These are phyloP conservation scores for Solanum dulcamara DNA, from an alignment of 257 asterid genomes.

Conservation along the genomic window DNA sequence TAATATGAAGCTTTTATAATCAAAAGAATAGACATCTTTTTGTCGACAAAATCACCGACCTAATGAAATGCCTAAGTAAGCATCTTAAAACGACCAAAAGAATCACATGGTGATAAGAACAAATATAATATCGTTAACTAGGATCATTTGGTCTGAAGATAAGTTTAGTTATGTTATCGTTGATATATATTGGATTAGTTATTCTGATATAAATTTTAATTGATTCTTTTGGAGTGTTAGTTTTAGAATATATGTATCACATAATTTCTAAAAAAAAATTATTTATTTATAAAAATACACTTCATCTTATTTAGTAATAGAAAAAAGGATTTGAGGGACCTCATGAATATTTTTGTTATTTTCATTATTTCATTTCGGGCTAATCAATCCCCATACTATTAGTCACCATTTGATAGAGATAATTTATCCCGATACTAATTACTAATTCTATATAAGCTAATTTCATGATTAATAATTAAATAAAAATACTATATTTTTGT, in stretches of 20 bases:
- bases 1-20: not conserved
- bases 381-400: not conserved
- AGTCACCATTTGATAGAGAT: not conserved
- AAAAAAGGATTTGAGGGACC: not conserved
- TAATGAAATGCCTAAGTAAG: not conserved
- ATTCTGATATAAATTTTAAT: not conserved
- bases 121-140: not conserved
- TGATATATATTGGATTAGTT: no score
- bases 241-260: not conserved
- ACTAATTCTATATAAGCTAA: no score
- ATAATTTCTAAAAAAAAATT: not conserved
- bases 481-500: no score
- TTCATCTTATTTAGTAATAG: not conserved
- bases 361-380: not conserved
- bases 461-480: no score
- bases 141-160: not conserved
- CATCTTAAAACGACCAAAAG: not conserved
- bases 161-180: no score
- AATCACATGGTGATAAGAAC: conserved; percentile 12
- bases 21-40: not conserved
- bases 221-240: not conserved
- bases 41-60: conserved; percentile 2
- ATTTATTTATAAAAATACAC: not conserved
- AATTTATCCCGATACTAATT: not conserved
- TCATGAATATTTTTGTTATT: not conserved